These are phyloP conservation scores for Delonix regia DNA, from an alignment of 306 rosid species.

Conservation along the genomic window DNA sequence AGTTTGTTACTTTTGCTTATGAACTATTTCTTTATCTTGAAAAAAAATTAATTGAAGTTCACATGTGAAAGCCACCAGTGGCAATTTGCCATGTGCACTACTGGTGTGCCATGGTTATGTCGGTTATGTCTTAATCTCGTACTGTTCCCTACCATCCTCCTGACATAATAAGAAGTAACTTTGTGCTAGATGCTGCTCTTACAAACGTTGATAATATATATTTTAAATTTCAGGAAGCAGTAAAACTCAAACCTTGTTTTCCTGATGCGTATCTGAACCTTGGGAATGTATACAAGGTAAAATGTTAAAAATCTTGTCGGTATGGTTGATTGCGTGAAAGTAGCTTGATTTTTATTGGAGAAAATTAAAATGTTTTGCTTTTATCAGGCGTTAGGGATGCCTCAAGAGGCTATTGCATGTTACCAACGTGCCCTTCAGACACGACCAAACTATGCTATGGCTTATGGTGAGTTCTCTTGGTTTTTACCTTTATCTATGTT, in stretches of 20 bases:
- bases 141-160: background rate
- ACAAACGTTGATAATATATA: constrained; percentile 10
- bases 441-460: constrained; percentile 88
- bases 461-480: constrained; percentile 66
- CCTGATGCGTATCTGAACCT: constrained; percentile 96
- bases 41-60: no score
- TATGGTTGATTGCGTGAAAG: constrained; percentile 56
- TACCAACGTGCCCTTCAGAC: constrained; percentile 91
- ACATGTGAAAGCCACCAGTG: no score
- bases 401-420: constrained; percentile 90
- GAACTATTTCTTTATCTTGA: no score
- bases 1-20: no score
- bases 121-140: no score
- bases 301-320: constrained; percentile 51
- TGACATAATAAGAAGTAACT: constrained; percentile 1
- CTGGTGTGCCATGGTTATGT: background rate
- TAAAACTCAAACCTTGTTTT: constrained; percentile 90
- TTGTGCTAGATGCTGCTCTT: constrained; percentile 10
- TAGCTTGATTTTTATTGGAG: constrained; percentile 49
- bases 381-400: constrained; percentile 90
- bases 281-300: constrained; percentile 98
- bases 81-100: no score
- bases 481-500: constrained; percentile 14
- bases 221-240: constrained; percentile 77
- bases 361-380: constrained; percentile 51